A percentile compares a stretch with the other conserved stretches of the same genome.
phyloP scores from a whole-genome alignment of 139 green algal genomes.

The Edaphochlamys debaryana region DNA sequence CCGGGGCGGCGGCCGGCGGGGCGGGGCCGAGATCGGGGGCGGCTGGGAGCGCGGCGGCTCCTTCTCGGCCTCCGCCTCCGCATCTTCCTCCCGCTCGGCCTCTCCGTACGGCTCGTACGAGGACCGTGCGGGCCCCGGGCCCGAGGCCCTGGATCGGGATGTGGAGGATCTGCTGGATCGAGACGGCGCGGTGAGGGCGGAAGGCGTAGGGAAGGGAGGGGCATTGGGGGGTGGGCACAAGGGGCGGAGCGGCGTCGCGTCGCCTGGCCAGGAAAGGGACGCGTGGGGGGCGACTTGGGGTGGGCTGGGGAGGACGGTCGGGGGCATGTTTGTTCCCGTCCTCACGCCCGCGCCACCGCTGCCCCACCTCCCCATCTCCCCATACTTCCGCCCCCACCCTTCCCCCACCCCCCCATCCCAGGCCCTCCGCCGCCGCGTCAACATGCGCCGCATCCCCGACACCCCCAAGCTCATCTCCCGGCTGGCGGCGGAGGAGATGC shows the following conservation, averaged over 20 bases:
- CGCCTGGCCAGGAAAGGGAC: no score
- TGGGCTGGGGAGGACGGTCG: no score
- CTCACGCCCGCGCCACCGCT: no score
- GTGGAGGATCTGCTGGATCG: constrained; percentile 18
- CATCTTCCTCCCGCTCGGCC: neutral
- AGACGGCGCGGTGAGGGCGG: neutral
- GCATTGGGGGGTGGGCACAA: no score
- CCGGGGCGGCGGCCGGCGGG: neutral
- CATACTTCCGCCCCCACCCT: no score
- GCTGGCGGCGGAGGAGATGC: constrained; percentile 57
- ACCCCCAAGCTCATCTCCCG: constrained; percentile 25
- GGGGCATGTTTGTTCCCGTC: no score
- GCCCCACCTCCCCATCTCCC: neutral
- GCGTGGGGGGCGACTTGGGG: no score
- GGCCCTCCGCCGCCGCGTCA: constrained; percentile 25
- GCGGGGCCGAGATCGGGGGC: neutral
- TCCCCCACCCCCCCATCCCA: neutral
- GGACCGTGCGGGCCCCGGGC: no score
- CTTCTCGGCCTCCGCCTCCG: neutral
- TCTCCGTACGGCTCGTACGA: neutral
- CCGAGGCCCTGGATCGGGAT: constrained; percentile 1
- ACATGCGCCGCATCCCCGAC: constrained; percentile 39
- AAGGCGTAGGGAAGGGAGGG: no score
- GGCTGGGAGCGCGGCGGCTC: neutral
- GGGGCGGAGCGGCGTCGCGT: no score